Evolutionary conservation across 495 filamentous ascomycete genomes (phyloP).

Genomic region (Xylaria curta): DNA sequence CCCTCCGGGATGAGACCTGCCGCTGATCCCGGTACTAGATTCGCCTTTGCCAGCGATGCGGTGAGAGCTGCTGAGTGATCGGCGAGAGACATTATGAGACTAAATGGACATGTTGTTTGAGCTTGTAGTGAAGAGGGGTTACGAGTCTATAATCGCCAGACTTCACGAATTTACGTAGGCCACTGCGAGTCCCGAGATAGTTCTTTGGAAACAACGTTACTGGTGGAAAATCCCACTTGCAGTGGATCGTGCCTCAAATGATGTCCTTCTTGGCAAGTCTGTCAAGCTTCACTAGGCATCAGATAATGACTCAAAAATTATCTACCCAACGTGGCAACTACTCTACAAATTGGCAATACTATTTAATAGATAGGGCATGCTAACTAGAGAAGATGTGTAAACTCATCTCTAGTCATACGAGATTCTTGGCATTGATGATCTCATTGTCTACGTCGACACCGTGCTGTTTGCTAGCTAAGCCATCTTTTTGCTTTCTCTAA

Average conservation of each 20-base stretch:
- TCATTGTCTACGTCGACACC: neutral
- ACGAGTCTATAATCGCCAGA: neutral
- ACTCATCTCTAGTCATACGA: neutral
- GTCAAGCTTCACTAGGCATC: neutral
- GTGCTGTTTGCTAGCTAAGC: slow-evolving; percentile 24
- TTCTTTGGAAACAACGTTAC: slow-evolving; percentile 4
- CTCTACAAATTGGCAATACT: neutral
- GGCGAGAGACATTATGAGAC: slow-evolving; percentile 13
- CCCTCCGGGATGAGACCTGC: slow-evolving; percentile 31
- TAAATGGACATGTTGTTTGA: neutral
- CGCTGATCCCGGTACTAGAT: slow-evolving; percentile 35
- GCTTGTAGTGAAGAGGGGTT: neutral
- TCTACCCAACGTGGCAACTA: neutral
- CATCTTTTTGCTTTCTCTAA: slow-evolving; percentile 47
- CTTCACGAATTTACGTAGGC: neutral
- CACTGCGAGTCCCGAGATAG: neutral
- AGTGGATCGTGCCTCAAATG: slow-evolving; percentile 7
- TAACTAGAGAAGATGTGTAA: neutral
- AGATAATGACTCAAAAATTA: neutral
- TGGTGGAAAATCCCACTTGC: slow-evolving; percentile 22
- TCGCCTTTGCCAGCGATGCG: slow-evolving; percentile 30
- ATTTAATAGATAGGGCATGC: neutral
- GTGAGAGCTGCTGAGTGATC: slow-evolving; percentile 22
- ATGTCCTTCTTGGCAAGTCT: slow-evolving; percentile 15
- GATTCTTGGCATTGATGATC: slow-evolving; percentile 7